Evolutionary conservation across 257 asterid species (phyloP).

Genomic region (Sherardia arvensis): DNA sequence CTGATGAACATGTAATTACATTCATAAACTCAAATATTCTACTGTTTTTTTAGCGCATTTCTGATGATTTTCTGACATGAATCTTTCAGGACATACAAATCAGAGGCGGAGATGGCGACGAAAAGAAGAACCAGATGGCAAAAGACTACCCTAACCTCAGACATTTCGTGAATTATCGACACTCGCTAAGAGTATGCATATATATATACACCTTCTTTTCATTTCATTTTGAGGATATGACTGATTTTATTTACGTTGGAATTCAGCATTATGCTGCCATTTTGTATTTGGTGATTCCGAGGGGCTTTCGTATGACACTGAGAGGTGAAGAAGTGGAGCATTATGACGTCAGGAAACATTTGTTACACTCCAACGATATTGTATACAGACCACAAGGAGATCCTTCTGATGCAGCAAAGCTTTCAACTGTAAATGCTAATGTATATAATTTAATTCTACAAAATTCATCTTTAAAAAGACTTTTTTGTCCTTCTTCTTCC

Average conservation of each 20-base stretch:
- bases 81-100: slow-evolving; percentile 63
- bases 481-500: neutral
- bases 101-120: slow-evolving; percentile 51
- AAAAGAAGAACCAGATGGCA: slow-evolving; percentile 59
- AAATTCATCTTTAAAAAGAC: neutral
- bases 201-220: too few relatives aligned
- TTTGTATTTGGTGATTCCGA: slow-evolving; percentile 48
- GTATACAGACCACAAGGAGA: slow-evolving; percentile 40
- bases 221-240: neutral
- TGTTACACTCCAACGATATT: slow-evolving; percentile 24
- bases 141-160: slow-evolving; percentile 36
- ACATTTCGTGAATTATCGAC: slow-evolving; percentile 65
- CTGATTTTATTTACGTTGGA: neutral
- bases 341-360: slow-evolving; percentile 40
- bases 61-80: neutral
- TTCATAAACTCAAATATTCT: too few relatives aligned
- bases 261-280: slow-evolving; percentile 63
- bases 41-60: neutral
- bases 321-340: slow-evolving; percentile 53
- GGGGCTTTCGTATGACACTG: slow-evolving; percentile 47
- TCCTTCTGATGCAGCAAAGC: slow-evolving; percentile 27
- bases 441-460: slow-evolving; percentile 26
- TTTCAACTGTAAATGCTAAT: slow-evolving; percentile 43
- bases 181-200: slow-evolving; percentile 55
- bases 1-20: slow-evolving; percentile 38